phyloP scores from a whole-genome alignment of 192 early-diverging fungal genomes.

The Coemansia sp. region DNA sequence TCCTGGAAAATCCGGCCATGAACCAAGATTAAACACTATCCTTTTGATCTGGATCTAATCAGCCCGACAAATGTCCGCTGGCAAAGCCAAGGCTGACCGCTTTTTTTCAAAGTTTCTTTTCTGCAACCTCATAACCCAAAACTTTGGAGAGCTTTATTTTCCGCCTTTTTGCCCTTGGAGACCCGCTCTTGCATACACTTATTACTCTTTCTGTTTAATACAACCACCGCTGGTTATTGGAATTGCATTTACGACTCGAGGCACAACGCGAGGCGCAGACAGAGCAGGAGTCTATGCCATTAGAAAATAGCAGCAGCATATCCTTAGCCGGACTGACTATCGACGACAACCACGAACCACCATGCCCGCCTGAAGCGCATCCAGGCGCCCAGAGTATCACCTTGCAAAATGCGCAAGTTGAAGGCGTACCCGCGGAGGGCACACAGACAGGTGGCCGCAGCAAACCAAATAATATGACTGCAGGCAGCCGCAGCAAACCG shows the following conservation, averaged over 20 bases:
- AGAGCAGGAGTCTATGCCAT: constrained; percentile 19
- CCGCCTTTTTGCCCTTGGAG: background rate
- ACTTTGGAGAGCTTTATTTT: background rate
- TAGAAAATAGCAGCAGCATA: constrained; percentile 15
- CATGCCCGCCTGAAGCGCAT: constrained; percentile 7
- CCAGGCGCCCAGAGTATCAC: background rate
- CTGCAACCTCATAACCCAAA: background rate
- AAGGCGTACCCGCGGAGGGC: background rate
- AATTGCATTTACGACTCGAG: background rate
- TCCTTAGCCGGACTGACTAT: constrained; percentile 12
- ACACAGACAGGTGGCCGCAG: constrained; percentile 13
- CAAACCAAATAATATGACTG: background rate
- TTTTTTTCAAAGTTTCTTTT: background rate
- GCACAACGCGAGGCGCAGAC: constrained; percentile 3
- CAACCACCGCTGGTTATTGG: background rate
- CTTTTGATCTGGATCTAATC: too few relatives aligned
- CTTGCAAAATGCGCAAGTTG: background rate
- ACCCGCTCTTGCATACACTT: background rate
- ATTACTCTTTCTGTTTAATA: background rate
- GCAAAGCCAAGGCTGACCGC: background rate
- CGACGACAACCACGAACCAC: background rate
- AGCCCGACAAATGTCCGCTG: too few relatives aligned
- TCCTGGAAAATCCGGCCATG: too few relatives aligned
- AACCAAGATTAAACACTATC: too few relatives aligned
- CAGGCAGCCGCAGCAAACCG: constrained; percentile 6